These are phyloP conservation scores for Poa pratensis DNA, from an alignment of 176 grass and related monocot genomes.

Conservation along the genomic window DNA sequence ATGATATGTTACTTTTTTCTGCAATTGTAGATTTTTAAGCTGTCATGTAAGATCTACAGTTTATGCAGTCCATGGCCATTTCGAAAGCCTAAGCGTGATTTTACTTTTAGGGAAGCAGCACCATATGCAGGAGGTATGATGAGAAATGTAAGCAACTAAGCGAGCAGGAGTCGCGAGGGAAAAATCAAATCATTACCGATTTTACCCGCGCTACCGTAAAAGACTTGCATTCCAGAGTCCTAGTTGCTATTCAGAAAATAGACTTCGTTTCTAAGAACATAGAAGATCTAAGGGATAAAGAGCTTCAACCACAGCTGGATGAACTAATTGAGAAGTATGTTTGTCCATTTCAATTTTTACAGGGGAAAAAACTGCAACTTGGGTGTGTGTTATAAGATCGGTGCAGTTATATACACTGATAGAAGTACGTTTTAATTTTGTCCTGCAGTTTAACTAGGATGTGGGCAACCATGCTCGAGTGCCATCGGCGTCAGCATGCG, in stretches of 20 bases:
- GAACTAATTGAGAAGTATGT: slow-evolving; percentile 68
- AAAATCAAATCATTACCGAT: slow-evolving; percentile 46
- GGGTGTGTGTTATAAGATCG: background rate
- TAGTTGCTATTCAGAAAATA: slow-evolving; percentile 73
- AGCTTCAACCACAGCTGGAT: slow-evolving; percentile 75
- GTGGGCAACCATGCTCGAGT: slow-evolving; percentile 69
- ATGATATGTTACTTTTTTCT: background rate
- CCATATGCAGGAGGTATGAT: slow-evolving; percentile 65
- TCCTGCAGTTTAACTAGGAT: slow-evolving; percentile 62
- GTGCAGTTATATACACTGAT: background rate
- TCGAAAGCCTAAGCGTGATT: background rate
- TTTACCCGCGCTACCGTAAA: slow-evolving; percentile 67
- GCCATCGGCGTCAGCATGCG: slow-evolving; percentile 41
- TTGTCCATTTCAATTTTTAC: background rate
- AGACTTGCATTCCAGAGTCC: slow-evolving; percentile 78
- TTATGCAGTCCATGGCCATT: background rate
- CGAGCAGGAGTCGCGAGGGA: slow-evolving; percentile 60
- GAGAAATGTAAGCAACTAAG: slow-evolving; percentile 57
- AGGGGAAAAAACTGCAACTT: background rate
- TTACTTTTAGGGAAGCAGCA: slow-evolving; percentile 58
- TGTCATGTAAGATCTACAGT: background rate
- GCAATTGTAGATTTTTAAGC: background rate
- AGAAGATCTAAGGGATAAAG: slow-evolving; percentile 75
- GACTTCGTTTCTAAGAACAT: slow-evolving; percentile 67
- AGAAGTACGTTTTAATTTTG: background rate